These are phyloP conservation scores for Melanomma pulvis-pyrius DNA, from an alignment of 495 filamentous ascomycete genomes.

Conservation along the genomic window DNA sequence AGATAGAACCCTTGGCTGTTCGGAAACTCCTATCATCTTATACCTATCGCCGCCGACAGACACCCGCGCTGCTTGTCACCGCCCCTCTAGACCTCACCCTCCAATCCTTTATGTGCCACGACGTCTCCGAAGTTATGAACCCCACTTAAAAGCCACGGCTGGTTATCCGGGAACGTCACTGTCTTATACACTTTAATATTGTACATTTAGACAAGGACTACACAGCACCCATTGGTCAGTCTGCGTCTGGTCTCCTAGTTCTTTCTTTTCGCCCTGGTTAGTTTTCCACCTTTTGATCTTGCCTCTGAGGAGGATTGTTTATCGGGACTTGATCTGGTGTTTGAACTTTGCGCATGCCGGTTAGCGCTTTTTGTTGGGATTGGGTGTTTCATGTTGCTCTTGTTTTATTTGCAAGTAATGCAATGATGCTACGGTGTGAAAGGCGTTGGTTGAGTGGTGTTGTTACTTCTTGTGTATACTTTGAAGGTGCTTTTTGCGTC, in stretches of 20 bases:
- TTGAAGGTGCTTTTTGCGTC: too few relatives aligned
- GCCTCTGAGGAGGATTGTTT: background rate
- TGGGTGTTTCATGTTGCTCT: background rate
- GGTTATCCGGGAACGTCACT: constrained; percentile 3
- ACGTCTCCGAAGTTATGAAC: constrained; percentile 29
- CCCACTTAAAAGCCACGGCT: background rate
- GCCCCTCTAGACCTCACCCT: background rate
- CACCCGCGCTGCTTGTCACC: background rate
- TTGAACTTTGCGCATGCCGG: background rate
- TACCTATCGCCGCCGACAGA: background rate
- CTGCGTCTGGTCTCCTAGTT: background rate
- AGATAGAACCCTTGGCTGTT: background rate
- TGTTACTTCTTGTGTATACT: background rate
- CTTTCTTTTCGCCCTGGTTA: background rate
- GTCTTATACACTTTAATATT: constrained; percentile 25
- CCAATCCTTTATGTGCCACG: constrained; percentile 15
- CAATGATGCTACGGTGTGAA: background rate
- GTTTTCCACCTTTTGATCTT: background rate
- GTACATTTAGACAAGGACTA: constrained; percentile 4
- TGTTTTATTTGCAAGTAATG: background rate
- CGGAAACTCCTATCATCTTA: background rate
- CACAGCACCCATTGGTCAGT: background rate
- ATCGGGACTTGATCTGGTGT: background rate
- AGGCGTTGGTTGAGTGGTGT: background rate
- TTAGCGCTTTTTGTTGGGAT: background rate